phyloP scores from a whole-genome alignment of 768 basidiomycete species.

The Cubamyces sp. region DNA sequence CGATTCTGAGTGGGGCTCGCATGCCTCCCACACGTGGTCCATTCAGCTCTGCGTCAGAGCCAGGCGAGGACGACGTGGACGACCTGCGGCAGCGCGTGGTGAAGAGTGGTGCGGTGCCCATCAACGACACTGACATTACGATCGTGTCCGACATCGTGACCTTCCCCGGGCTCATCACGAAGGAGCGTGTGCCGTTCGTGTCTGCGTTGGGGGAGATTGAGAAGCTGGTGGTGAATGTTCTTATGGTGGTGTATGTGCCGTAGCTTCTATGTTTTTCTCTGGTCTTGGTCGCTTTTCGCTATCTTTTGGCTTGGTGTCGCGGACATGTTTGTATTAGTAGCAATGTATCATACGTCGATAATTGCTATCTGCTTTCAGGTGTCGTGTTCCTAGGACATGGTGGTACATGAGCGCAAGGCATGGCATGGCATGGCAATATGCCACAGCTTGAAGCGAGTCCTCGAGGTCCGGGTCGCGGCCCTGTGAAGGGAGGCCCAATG shows the following conservation, averaged over 20 bases:
- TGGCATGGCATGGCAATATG: too few species aligned
- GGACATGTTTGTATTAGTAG: constrained; percentile 25
- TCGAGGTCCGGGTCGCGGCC: background rate
- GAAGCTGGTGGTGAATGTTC: constrained; percentile 75
- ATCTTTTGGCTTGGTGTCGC: constrained; percentile 12
- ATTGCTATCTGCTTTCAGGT: constrained; percentile 8
- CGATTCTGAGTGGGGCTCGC: constrained; percentile 29
- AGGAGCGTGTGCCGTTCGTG: constrained; percentile 72
- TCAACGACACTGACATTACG: constrained; percentile 65
- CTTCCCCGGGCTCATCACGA: constrained; percentile 50
- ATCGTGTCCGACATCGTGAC: constrained; percentile 58
- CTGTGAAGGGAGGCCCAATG: constrained; percentile 4
- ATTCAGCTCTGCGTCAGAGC: constrained; percentile 49
- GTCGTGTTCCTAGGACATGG: too few species aligned
- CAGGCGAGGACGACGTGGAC: constrained; percentile 42
- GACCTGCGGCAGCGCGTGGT: constrained; percentile 59
- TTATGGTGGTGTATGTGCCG: constrained; percentile 71
- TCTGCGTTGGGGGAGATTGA: constrained; percentile 62
- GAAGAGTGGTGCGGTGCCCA: constrained; percentile 66
- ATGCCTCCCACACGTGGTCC: constrained; percentile 48
- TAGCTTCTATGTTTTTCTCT: constrained; percentile 34
- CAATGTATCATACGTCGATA: constrained; percentile 26
- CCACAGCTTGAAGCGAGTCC: background rate
- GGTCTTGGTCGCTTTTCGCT: constrained; percentile 6
- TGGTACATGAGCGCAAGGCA: too few species aligned